These are phyloP conservation scores for Crotalaria pallida DNA, from an alignment of 306 rosid species.

Conservation along the genomic window DNA sequence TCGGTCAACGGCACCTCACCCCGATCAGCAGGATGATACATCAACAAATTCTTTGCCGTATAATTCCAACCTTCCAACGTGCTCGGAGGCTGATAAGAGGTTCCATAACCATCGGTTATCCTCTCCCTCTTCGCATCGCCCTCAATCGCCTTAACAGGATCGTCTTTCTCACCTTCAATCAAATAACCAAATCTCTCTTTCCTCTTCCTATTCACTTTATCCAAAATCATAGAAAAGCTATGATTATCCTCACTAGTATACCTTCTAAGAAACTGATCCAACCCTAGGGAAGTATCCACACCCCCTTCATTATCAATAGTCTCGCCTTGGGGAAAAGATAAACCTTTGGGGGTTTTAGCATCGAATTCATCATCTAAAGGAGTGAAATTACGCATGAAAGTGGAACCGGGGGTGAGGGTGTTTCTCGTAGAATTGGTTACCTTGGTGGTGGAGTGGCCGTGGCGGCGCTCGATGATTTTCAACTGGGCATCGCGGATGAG, in stretches of 20 bases:
- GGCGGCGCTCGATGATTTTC: slow-evolving; percentile 87
- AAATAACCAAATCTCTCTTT: slow-evolving; percentile 73
- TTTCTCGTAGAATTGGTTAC: slow-evolving; percentile 37
- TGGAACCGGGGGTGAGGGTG: slow-evolving; percentile 77
- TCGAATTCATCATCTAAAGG: slow-evolving; percentile 81
- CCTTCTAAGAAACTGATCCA: slow-evolving; percentile 75
- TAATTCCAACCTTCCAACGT: slow-evolving; percentile 89
- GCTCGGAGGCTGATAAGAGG: slow-evolving; percentile 84
- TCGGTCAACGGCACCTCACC: slow-evolving; percentile 86
- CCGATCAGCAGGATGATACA: slow-evolving; percentile 90
- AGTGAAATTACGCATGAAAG: slow-evolving; percentile 64
- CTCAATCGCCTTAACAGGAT: slow-evolving; percentile 49
- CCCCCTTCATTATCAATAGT: slow-evolving; percentile 23
- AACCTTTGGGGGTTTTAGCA: slow-evolving; percentile 37
- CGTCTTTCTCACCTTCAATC: slow-evolving; percentile 60
- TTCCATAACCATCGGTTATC: slow-evolving; percentile 90
- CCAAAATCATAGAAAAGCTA: slow-evolving; percentile 74
- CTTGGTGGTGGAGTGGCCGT: slow-evolving; percentile 33
- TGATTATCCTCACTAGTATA: slow-evolving; percentile 90
- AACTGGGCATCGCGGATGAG: slow-evolving; percentile 87
- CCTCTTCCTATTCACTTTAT: slow-evolving; percentile 95
- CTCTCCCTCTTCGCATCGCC: slow-evolving; percentile 69
- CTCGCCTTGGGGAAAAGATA: slow-evolving; percentile 16
- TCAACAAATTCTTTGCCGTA: slow-evolving; percentile 73
- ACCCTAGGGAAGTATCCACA: slow-evolving; percentile 45